Evolutionary conservation across 2,329 filamentous ascomycete species (phyloP), one percentile per base, ranked within the genome.

Genomic region (Annulohypoxylon truncatum): DNA sequence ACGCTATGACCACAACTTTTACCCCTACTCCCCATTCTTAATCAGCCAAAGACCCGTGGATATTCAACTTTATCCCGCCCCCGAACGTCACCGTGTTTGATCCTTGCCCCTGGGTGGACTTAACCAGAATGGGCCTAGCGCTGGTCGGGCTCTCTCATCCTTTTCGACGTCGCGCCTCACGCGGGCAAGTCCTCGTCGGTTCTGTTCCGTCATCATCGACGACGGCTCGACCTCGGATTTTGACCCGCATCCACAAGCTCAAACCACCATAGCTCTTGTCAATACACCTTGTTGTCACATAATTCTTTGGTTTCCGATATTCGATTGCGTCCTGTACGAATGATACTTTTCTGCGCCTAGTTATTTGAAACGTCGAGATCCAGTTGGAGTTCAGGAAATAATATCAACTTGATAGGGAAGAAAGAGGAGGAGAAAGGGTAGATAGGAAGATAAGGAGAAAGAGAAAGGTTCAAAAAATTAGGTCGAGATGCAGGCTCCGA

Each of bases 401-500:
- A 56, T 67, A 53, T 40, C 12, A 33, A 22, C 22, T 47, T 15
- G 46, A 64, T 42, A 67, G 50, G 56, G 40, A 60, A 50, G 40
- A 59, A 66, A 65, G 70, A 70, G 61, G 64, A 53, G 50, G 61
- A 64, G 66, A 56, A 64, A 64, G 31, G 22, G 53, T 58, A 62
- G 56, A 63, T 53, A 65, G 50, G 35, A 61, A 68, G 57, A 51
- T 57, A 44, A 58, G 26, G 59, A 48, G 53, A 64, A 44, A 62
- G 61, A 66, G 20, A 55, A 33, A 29, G 63, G 62, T 18, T 58
- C 18, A 44, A 61, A 51, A 42, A 66, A 35, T 51, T 24, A 68
- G 24, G 46, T 59, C 69, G 75, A 73, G 52, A 87, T 88, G 85
- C 85, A 87, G 77, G 78, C 83, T 61, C 78, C 83, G 51, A 79